Evolutionary conservation across 768 basidiomycete genomes (phyloP), one percentile per base, ranked within the genome.

Genomic region (Boletus eberwhitei): DNA sequence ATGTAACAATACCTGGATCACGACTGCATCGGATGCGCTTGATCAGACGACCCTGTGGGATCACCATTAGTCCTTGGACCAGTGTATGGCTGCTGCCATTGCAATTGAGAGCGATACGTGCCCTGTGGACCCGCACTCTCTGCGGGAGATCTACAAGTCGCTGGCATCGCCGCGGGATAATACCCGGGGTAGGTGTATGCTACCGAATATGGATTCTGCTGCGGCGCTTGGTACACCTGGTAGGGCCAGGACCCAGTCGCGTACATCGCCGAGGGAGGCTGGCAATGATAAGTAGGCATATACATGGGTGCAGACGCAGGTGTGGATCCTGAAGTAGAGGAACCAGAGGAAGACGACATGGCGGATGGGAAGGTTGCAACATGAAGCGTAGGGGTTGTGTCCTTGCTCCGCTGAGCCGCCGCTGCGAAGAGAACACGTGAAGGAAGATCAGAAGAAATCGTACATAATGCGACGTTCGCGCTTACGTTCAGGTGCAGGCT

Each of bases 401-500:
- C 47, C 13, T 22, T 26, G 47, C 34, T 50, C 42, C 32, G 59
- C 55, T 55, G 64, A 45, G 64, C 54, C 19, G 47, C 52, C 55
- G 60, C 67, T 61, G 62, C 11, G 12, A 22, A 34, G 32, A 17
- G 2, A n/a, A 47, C 54, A 55, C 35, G 52, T 52, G 41, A 51
- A 32, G 17, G n/a, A 44, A 36, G 45, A 52, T 64, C 21, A 60
- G 59, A 50, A 14, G 57, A 55, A 9, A 44, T 40, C 14, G 24
- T 12, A 49, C 45, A 48, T 14, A 19, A 31, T 13, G 29, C 3
- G 8, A 44, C 8, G 4, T 45, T 52, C 31, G 12, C 42, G 71
- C 81, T 74, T 70, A 83, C 83, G 72, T 64, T 73, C 71, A 26
- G 74, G 65, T 47, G 80, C 79, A 37, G 77, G 69, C 58, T 85